Base-by-base conservation (phyloP, 2,329 filamentous ascomycete genomes). In the Mycosphaerella arachidis region DNA sequence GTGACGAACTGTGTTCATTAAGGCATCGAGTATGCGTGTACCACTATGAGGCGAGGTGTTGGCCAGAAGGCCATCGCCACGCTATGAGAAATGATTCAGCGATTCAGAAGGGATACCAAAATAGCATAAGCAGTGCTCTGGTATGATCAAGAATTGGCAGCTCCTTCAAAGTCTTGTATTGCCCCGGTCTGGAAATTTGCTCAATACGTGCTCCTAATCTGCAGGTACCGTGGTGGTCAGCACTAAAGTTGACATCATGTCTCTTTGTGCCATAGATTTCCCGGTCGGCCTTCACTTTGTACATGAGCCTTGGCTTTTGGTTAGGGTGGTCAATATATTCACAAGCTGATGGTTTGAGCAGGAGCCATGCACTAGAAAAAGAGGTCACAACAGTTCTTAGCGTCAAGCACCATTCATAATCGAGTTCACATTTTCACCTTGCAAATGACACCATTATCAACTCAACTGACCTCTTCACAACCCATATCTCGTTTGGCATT, bases 1-100 rank as follows among this genome's bases (percentile, higher is more conserved):
- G 8, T n/a, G 16, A 43, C 40, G 40, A 43, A 43, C 5, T n/a
- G 29, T 48, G 29, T 48, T 43, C 20, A 30, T 59, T 20, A 59
- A 29, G 52, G 37, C 30, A 53, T 55, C 27, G 48, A 24, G 50
- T 53, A 48, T 51, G 53, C 56, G 1, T 52, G 27, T 52, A 52
- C 30, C 12, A 52, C 29, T 35, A 52, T 52, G 20, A 31, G 12
- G 29, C 20, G 46, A 31, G 29, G 29, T 8, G 46, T 27, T n/a
- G 10, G 18, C 18, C 20, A 6, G 6, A 29, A 27, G 46, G 29
- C 2, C 46, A 18, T 50, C 29, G 10, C 20, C 24, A 12, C 24
- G 29, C 29, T 27, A 50, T 30, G 46, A 50, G 8, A 20, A 13
- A 50, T 50, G 46, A 50, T 9, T 20, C 9, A 50, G 46, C 29